phyloP scores from a whole-genome alignment of 2,329 filamentous ascomycete species.

The Neonectria faginata region DNA sequence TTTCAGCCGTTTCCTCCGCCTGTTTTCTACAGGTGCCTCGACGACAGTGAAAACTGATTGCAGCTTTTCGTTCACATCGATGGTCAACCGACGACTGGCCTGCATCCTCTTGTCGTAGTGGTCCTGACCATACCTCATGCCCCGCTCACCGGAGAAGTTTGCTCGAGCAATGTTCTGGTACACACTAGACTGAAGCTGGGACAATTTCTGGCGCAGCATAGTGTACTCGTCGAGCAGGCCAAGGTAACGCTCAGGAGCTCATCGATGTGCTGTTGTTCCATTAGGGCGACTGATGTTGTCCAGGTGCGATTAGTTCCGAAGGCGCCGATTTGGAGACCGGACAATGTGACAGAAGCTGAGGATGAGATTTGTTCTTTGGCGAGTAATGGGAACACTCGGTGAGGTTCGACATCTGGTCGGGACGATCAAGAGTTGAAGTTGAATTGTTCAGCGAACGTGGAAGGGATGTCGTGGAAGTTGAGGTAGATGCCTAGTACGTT shows the following conservation, averaged over 20 bases:
- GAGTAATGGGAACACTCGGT: neutral
- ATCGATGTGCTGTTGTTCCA: conserved; percentile 65
- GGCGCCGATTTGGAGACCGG: neutral
- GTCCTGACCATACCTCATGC: conserved; percentile 74
- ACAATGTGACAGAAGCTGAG: too few species aligned
- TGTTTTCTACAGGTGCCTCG: conserved; percentile 15
- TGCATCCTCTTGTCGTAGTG: conserved; percentile 81
- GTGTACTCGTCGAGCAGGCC: conserved; percentile 75
- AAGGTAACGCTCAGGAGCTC: conserved; percentile 73
- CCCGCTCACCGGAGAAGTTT: conserved; percentile 76
- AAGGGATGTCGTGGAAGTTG: conserved; percentile 16
- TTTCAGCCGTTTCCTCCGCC: conserved; percentile 18
- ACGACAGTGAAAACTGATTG: conserved; percentile 37
- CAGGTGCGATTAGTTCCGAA: neutral
- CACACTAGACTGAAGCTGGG: conserved; percentile 65
- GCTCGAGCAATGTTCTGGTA: conserved; percentile 76
- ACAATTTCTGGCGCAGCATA: conserved; percentile 65
- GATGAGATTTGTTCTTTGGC: too few species aligned
- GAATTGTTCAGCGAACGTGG: conserved; percentile 5
- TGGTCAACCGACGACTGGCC: conserved; percentile 61
- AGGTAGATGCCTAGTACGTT: conserved; percentile 22
- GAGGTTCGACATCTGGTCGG: too few species aligned
- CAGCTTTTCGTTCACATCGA: conserved; percentile 31
- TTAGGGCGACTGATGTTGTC: conserved; percentile 7
- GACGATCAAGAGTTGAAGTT: neutral